Percentiles rank a stretch among this genome's conserved stretches.
Conservation (phyloP, 345 rosid species). For the Populus euphratica region DNA sequence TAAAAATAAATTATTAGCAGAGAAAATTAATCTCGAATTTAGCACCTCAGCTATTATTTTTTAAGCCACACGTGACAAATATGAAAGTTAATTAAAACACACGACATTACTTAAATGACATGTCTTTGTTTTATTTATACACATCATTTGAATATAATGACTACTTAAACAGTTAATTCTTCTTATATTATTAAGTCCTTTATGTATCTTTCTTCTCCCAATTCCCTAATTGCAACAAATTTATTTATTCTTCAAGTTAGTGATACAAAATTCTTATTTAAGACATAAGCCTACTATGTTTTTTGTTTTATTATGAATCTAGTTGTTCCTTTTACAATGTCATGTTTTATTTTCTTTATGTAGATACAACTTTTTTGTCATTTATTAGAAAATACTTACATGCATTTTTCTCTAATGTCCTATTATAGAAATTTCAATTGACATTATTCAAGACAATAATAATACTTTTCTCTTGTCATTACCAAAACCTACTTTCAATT, state of each 20-base stretch:
- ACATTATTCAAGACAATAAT: constrained; percentile 93
- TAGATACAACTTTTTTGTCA: constrained; percentile 7
- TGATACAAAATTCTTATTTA: not conserved
- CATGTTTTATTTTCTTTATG: not conserved
- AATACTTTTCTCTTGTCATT: constrained; percentile 29
- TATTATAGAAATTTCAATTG: constrained; percentile 82
- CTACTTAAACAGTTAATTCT: too few species aligned
- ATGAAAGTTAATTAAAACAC: too few species aligned
- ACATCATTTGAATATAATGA: too few species aligned
- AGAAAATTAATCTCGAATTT: too few species aligned
- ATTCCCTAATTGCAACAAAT: constrained; percentile 35
- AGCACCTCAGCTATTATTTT: too few species aligned
- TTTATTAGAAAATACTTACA: not conserved
- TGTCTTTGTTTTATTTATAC: too few species aligned
- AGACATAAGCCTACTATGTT: not conserved
- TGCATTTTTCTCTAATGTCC: not conserved
- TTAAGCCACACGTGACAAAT: too few species aligned
- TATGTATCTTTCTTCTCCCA: too few species aligned
- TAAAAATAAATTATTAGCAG: not conserved
- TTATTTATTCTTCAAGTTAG: not conserved
- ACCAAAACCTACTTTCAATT: not conserved
- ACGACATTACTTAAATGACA: too few species aligned
- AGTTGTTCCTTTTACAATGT: not conserved
- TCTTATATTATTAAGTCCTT: too few species aligned
- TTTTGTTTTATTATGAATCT: not conserved